Conservation (phyloP, 495 filamentous ascomycete species). For the Elasticomyces elasticus region DNA sequence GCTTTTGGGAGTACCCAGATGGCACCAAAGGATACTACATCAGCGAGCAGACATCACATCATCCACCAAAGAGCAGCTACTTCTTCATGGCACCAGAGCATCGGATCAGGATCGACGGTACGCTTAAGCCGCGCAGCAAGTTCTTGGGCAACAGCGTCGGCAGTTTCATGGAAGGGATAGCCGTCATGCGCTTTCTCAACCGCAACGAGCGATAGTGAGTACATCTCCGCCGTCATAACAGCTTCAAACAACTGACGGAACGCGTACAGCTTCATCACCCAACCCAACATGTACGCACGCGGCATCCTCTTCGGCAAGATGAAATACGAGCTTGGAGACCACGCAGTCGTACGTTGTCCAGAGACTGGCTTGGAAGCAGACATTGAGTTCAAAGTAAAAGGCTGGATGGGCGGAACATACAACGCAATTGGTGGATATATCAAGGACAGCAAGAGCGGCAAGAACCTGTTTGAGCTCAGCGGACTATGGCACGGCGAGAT, state of each 20-base stretch:
- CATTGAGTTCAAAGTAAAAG: slow-evolving; percentile 97
- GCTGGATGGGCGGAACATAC: slow-evolving; percentile 92
- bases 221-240: not conserved
- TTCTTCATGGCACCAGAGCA: slow-evolving; percentile 98
- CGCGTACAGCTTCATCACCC: slow-evolving; percentile 65
- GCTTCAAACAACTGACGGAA: slow-evolving; percentile 2
- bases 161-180: slow-evolving; percentile 95
- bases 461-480: slow-evolving; percentile 78
- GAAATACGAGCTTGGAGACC: slow-evolving; percentile 98
- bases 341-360: slow-evolving; percentile 87
- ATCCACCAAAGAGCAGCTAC: slow-evolving; percentile 96
- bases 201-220: slow-evolving; percentile 82
- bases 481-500: slow-evolving; percentile 94
- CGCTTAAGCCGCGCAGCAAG: slow-evolving; percentile 88
- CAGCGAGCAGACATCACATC: slow-evolving; percentile 93
- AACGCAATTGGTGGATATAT: slow-evolving; percentile 91
- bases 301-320: slow-evolving; percentile 98
- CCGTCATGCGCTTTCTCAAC: slow-evolving; percentile 75
- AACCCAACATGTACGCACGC: slow-evolving; percentile 98
- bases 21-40: slow-evolving; percentile 87
- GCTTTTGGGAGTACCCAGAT: slow-evolving; percentile 90
- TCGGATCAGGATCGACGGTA: slow-evolving; percentile 89
- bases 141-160: slow-evolving; percentile 96
- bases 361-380: slow-evolving; percentile 80
- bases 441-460: slow-evolving; percentile 78